Evolutionary conservation across 2,329 filamentous ascomycete genomes (phyloP).

Genomic region (Amylocarpus encephaloides): DNA sequence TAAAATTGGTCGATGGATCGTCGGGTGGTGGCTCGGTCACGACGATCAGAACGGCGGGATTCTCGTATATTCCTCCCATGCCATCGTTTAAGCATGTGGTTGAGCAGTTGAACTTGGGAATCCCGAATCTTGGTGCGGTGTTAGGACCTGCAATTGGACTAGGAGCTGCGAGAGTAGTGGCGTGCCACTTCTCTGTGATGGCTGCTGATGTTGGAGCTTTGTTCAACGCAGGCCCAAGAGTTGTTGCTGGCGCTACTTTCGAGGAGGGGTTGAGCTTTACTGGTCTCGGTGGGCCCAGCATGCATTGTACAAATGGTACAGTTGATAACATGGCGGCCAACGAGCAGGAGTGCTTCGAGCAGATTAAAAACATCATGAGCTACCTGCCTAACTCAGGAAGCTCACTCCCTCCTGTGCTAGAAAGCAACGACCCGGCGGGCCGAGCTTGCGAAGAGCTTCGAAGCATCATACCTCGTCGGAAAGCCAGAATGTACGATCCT

Average conservation of each 20-base stretch:
- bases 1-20: constrained; percentile 59
- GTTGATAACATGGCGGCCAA: constrained; percentile 58
- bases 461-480: constrained; percentile 50
- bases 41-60: constrained; percentile 48
- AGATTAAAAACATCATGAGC: constrained; percentile 49
- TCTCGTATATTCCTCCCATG: constrained; percentile 54
- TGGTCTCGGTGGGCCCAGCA: constrained; percentile 52
- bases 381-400: constrained; percentile 54
- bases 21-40: constrained; percentile 58
- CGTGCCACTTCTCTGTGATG: constrained; percentile 61
- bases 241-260: constrained; percentile 56
- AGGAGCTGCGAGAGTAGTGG: constrained; percentile 54
- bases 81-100: constrained; percentile 47
- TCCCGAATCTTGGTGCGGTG: constrained; percentile 58
- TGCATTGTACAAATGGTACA: constrained; percentile 60
- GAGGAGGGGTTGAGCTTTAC: constrained; percentile 54
- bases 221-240: constrained; percentile 59
- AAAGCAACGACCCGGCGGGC: constrained; percentile 42
- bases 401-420: constrained; percentile 44
- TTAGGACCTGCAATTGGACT: constrained; percentile 58
- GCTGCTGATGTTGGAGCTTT: constrained; percentile 54
- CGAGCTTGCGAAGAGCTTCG: constrained; percentile 44
- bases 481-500: constrained; percentile 55
- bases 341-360: constrained; percentile 56
- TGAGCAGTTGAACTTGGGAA: constrained; percentile 54